Evolutionary conservation across 805 yeast genomes (phyloP).

Genomic region (Saturnispora dispora): DNA sequence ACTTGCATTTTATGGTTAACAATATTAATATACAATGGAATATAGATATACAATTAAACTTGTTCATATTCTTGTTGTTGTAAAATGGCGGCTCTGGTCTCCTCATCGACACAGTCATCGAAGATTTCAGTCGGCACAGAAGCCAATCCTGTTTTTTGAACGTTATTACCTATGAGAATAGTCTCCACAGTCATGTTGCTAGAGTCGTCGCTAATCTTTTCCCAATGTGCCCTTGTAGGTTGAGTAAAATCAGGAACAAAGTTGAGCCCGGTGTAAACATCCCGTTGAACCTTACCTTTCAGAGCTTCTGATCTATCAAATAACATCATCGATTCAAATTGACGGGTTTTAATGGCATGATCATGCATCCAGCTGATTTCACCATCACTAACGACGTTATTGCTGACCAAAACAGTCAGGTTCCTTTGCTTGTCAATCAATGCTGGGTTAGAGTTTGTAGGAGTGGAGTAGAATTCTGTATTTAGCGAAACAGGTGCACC

Average conservation of each 20-base stretch:
- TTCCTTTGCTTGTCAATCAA: constrained; percentile 5
- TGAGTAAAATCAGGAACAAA: constrained; percentile 73
- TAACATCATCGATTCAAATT: constrained; percentile 54
- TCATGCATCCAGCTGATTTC: constrained; percentile 60
- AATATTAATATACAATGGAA: neutral
- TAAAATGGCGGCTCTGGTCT: constrained; percentile 48
- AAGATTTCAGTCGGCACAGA: constrained; percentile 52
- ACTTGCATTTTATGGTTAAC: neutral
- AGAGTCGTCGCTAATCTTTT: constrained; percentile 24
- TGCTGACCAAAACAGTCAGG: constrained; percentile 6
- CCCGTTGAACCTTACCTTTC: constrained; percentile 53
- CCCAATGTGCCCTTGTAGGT: constrained; percentile 39
- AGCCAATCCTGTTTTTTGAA: constrained; percentile 54
- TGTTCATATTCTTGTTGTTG: constrained; percentile 49
- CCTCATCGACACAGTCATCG: constrained; percentile 48
- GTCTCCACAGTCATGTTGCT: constrained; percentile 36
- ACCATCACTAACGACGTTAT: constrained; percentile 9
- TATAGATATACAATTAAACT: neutral
- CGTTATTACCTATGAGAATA: constrained; percentile 28
- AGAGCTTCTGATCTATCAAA: constrained; percentile 47
- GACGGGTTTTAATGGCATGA: constrained; percentile 70
- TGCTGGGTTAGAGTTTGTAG: neutral
- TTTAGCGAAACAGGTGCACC: constrained; percentile 37
- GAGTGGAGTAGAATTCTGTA: constrained; percentile 4
- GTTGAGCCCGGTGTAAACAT: constrained; percentile 74